A percentile compares a stretch with the other conserved stretches of the same genome.
These are phyloP conservation scores for Fallopia convolvulus DNA, from an alignment of 148 eudicot species.

Conservation along the genomic window DNA sequence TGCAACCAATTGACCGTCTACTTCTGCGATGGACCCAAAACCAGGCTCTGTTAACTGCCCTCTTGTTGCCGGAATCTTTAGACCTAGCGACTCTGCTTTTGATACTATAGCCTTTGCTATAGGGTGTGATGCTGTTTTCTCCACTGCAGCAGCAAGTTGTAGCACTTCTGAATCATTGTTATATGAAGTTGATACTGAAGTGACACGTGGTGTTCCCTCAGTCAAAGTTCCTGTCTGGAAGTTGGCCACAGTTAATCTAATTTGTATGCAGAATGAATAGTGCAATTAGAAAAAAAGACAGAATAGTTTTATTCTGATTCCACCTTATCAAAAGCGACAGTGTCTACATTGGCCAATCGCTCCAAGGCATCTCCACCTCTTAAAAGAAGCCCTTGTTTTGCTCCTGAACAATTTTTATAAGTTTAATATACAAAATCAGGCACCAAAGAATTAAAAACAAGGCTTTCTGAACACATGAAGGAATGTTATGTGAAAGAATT, in stretches of 20 bases:
- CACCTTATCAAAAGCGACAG: constrained; percentile 85
- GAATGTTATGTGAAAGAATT: neutral
- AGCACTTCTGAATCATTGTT: constrained; percentile 60
- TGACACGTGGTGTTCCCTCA: constrained; percentile 85
- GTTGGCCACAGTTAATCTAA: constrained; percentile 7
- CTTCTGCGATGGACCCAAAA: constrained; percentile 89
- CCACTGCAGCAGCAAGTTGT: constrained; percentile 91
- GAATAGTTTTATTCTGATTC: neutral
- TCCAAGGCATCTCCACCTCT: constrained; percentile 97
- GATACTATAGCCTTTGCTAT: constrained; percentile 78
- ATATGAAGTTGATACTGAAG: constrained; percentile 49
- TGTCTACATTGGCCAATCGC: constrained; percentile 69
- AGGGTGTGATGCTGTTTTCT: constrained; percentile 90
- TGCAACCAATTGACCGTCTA: constrained; percentile 82
- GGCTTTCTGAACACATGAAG: neutral
- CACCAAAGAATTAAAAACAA: neutral
- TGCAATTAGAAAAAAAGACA: neutral
- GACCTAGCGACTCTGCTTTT: constrained; percentile 61
- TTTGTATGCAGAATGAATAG: neutral
- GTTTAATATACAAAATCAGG: neutral
- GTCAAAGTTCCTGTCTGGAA: constrained; percentile 94
- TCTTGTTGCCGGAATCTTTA: constrained; percentile 53
- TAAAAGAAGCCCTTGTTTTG: constrained; percentile 86
- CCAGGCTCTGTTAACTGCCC: constrained; percentile 92
- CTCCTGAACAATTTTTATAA: constrained; percentile 40